A percentile compares a stretch with the other conserved stretches of the same genome.
These are phyloP conservation scores for Leccinum subgranulosum DNA, from an alignment of 768 basidiomycete species.

Conservation along the genomic window DNA sequence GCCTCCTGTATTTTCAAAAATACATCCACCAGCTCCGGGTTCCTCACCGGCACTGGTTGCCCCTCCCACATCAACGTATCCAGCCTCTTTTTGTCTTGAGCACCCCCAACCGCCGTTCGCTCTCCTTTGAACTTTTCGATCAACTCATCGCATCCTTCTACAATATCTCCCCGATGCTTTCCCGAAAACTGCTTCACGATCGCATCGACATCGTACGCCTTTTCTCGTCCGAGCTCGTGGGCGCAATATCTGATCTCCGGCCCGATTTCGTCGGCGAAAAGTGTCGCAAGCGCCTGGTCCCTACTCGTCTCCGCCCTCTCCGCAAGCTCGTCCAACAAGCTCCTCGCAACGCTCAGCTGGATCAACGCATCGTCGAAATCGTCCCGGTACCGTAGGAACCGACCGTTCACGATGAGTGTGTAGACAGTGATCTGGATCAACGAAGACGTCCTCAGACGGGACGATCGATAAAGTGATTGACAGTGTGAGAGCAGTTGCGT, in stretches of 20 bases:
- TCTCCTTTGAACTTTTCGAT: constrained; percentile 50
- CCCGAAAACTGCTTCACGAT: constrained; percentile 65
- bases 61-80: constrained; percentile 74
- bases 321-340: constrained; percentile 67
- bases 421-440: constrained; percentile 75
- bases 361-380: constrained; percentile 73
- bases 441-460: constrained; percentile 52
- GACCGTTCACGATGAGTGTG: constrained; percentile 77
- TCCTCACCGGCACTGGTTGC: constrained; percentile 78
- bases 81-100: constrained; percentile 51
- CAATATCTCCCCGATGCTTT: constrained; percentile 54
- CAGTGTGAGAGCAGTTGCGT: constrained; percentile 72
- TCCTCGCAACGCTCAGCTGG: constrained; percentile 76
- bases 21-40: constrained; percentile 88
- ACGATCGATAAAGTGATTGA: constrained; percentile 56
- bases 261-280: constrained; percentile 83
- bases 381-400: constrained; percentile 73
- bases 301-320: constrained; percentile 62
- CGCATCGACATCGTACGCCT: constrained; percentile 78
- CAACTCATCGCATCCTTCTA: constrained; percentile 59
- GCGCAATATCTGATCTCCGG: constrained; percentile 93
- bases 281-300: constrained; percentile 82
- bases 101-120: constrained; percentile 32
- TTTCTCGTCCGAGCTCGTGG: constrained; percentile 75
- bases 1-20: constrained; percentile 81